These are phyloP conservation scores for Mycena vulgaris DNA, from an alignment of 768 basidiomycete species.

Conservation along the genomic window DNA sequence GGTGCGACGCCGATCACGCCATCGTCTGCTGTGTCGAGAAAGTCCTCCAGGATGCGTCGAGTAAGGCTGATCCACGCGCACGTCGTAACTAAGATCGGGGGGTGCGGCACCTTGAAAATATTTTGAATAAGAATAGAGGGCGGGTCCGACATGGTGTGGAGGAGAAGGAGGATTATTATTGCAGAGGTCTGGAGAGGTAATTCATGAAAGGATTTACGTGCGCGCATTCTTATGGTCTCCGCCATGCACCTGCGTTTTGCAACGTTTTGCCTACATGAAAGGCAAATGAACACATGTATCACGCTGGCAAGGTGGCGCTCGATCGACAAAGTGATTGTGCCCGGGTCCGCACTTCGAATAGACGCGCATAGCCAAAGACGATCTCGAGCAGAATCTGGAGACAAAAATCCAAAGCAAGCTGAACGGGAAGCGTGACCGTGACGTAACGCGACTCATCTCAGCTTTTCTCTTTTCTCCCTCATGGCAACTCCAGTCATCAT, in stretches of 20 bases:
- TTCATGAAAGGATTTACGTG: slow-evolving; percentile 3
- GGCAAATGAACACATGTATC: slow-evolving; percentile 4
- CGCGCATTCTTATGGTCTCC: neutral
- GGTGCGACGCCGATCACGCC: slow-evolving; percentile 60
- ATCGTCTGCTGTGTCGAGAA: slow-evolving; percentile 47
- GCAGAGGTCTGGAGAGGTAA: no score
- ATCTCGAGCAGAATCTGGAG: neutral
- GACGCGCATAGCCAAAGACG: neutral
- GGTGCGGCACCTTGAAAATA: slow-evolving; percentile 47
- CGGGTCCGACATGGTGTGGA: slow-evolving; percentile 11
- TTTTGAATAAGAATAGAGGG: slow-evolving; percentile 49
- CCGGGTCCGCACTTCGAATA: neutral
- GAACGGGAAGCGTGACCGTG: neutral
- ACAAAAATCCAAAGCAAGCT: neutral
- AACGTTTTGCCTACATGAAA: slow-evolving; percentile 4
- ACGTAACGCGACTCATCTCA: neutral
- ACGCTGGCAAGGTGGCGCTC: neutral
- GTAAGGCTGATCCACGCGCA: slow-evolving; percentile 46
- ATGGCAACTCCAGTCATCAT: slow-evolving; percentile 89
- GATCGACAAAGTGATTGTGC: slow-evolving; percentile 10
- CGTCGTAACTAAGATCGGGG: slow-evolving; percentile 46
- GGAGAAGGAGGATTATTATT: neutral
- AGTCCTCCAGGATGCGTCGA: slow-evolving; percentile 41
- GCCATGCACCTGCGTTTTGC: neutral
- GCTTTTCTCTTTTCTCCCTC: neutral